Evolutionary conservation across 2,329 filamentous ascomycete species (phyloP), one percentile per base, ranked within the genome.

Genomic region (Penicillium brevicompactum): DNA sequence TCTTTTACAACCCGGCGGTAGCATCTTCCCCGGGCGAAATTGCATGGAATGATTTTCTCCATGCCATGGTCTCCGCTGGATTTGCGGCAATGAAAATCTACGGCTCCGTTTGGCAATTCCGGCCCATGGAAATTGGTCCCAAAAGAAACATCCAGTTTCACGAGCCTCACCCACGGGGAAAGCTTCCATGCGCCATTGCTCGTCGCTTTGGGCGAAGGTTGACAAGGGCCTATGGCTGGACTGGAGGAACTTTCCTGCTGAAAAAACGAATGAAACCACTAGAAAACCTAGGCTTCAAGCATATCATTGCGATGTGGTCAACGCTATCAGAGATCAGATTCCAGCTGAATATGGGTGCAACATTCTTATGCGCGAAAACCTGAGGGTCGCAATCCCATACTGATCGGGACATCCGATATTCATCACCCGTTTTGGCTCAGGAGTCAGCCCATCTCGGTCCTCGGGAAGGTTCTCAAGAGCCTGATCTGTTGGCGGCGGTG

Each of bases 41-140:
- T 0, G 32, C 74, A 0, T 86, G 82, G 83, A 67, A 59, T 46
- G 31, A 34, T 2, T 46, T 49, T 38, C 62, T 84, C 3, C 76
- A 79, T 54, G 82, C 82, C 0, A 80, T 86, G 78, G 58, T 62
- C 0, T 71, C 72, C 0, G 73, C 75, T 0, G 84, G 83, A 0
- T 85, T 87, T 50, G 56, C 62, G 0, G 76, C 76, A 0, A 71
- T 84, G 67, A 86, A 87, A 68, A 73, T 86, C 0, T 84, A 85
- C 55, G 83, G 84, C 0, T 86, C 82, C 1, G 80, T 80, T 0
- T 87, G 85, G 85, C 80, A 85, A 10, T 87, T 87, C 57, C 74
- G 71, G 13, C 80, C 80, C 3, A 65, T 65, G 4, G 61, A 60
- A 3, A 55, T 77, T 21, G 74, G 79, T 49, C 72, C 78, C 0